Evolutionary conservation across 768 basidiomycete genomes (phyloP).

Genomic region (Auriscalpium vulgare): DNA sequence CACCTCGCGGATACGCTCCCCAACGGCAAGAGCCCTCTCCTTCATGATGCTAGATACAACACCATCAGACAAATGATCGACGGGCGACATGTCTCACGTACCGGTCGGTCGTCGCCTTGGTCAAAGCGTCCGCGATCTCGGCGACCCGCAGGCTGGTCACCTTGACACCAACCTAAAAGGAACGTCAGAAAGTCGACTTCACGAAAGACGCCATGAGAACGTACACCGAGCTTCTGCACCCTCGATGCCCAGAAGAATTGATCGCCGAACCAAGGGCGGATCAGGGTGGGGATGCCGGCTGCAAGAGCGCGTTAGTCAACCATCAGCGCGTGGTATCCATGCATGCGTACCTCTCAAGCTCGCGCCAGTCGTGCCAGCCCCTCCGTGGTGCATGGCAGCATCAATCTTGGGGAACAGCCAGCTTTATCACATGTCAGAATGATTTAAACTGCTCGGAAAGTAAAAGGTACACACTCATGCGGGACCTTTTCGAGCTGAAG

Average conservation of each 20-base stretch:
- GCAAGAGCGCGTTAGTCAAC: neutral
- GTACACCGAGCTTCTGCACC: constrained; percentile 54
- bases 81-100: constrained; percentile 21
- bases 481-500: constrained; percentile 52
- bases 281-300: constrained; percentile 58
- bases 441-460: neutral
- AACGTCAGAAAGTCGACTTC: neutral
- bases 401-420: constrained; percentile 56
- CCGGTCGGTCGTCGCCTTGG: constrained; percentile 45
- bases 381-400: constrained; percentile 61
- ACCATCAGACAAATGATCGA: neutral
- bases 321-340: too few relatives aligned
- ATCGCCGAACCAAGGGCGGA: constrained; percentile 65
- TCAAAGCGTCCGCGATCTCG: constrained; percentile 48
- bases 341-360: constrained; percentile 36
- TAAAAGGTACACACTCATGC: constrained; percentile 37
- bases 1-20: constrained; percentile 36
- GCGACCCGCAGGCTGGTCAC: constrained; percentile 37
- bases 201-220: constrained; percentile 13
- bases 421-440: constrained; percentile 18
- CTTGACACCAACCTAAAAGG: constrained; percentile 38
- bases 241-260: constrained; percentile 59
- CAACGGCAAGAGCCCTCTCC: constrained; percentile 46
- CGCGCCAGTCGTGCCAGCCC: constrained; percentile 65
- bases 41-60: constrained; percentile 40